Evolutionary conservation across 1,284 basidiomycete genomes (phyloP), one percentile per base, ranked within the genome.

Genomic region (Pholiota adiposa): DNA sequence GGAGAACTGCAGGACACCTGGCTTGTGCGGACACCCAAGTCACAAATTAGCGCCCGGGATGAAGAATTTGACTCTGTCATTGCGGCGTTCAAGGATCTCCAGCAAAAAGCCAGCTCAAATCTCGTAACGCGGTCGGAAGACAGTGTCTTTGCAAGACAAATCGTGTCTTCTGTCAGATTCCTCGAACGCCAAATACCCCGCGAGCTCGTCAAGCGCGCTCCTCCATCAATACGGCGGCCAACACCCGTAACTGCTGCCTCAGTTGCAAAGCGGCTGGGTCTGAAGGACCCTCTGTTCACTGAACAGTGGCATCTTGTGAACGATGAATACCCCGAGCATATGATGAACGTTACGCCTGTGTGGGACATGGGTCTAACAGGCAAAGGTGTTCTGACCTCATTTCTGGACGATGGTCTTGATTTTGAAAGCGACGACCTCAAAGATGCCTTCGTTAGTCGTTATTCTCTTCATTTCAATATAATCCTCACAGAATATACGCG

Each of bases 361-460:
- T 96, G 94, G 94, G 88, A 91, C 41, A 83, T 88, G 76, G 94
- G 93, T 1, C 83, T 96, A 63, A 92, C 90, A 0, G 97, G 97
- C 2, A 83, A 88, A 67, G 95, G 93, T 21, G 83, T 98, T 54
- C 89, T 92, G 49, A 87, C 95, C 3, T 93, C 93, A 6, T 83
- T 99, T 55, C 90, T 99, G 29, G 97, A 99, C 73, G 97, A 99
- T 71, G 97, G 97, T 0, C 77, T 99, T 63, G 97, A 99, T 73
- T 91, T 94, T 73, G 86, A 88, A 50, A 93, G 88, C 66, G 86
- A 88, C 27, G 97, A 99, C 74, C 81, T 99, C 43, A 87, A 87
- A 40, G 89, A 84, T 50, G 98, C 98, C 73, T 98, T 98, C 74
- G 95, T 97, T 70, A 70, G 93, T 84, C 21, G 25, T 59, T 53